A percentile compares a stretch with the other conserved stretches of the same genome.
These are phyloP conservation scores for Penicillium sp. DNA, from an alignment of 2,329 filamentous ascomycete genomes.

Conservation along the genomic window DNA sequence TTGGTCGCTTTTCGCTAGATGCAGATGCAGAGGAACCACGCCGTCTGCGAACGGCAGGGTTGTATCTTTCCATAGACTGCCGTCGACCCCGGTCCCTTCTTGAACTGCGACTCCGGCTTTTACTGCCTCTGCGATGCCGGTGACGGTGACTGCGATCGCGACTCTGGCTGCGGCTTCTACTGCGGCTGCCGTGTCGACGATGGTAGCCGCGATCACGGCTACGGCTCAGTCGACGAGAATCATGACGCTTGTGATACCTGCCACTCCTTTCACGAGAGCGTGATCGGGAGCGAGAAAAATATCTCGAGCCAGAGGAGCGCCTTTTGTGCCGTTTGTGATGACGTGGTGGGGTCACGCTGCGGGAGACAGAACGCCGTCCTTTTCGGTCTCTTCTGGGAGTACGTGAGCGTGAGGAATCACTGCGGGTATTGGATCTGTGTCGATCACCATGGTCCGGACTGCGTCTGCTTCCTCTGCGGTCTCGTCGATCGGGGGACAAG, in stretches of 20 bases:
- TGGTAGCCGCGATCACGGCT: slow-evolving; percentile 27
- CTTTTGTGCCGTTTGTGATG: slow-evolving; percentile 32
- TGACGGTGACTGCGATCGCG: slow-evolving; percentile 28
- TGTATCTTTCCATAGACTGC: slow-evolving; percentile 47
- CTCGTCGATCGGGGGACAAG: slow-evolving; percentile 40
- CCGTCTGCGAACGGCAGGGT: slow-evolving; percentile 40
- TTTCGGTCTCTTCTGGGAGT: slow-evolving; percentile 50
- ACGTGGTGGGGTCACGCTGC: slow-evolving; percentile 37
- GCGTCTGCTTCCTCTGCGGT: slow-evolving; percentile 36
- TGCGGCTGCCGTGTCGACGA: slow-evolving; percentile 30
- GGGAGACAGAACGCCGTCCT: slow-evolving; percentile 41
- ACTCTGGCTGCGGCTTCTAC: slow-evolving; percentile 43
- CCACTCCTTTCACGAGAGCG: slow-evolving; percentile 24
- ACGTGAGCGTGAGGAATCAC: slow-evolving; percentile 55
- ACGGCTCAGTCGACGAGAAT: slow-evolving; percentile 43
- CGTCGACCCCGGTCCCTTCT: slow-evolving; percentile 41
- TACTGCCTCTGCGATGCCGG: slow-evolving; percentile 19
- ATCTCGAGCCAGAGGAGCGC: slow-evolving; percentile 36
- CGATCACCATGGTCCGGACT: slow-evolving; percentile 46
- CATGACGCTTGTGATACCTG: slow-evolving; percentile 50
- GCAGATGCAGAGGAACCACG: slow-evolving; percentile 45
- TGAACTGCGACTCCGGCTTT: slow-evolving; percentile 31
- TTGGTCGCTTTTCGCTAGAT: slow-evolving; percentile 43
- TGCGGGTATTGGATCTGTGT: slow-evolving; percentile 49
- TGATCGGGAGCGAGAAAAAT: slow-evolving; percentile 38